These are phyloP conservation scores for Solanum chaucha DNA, from an alignment of 257 asterid genomes.

Conservation along the genomic window DNA sequence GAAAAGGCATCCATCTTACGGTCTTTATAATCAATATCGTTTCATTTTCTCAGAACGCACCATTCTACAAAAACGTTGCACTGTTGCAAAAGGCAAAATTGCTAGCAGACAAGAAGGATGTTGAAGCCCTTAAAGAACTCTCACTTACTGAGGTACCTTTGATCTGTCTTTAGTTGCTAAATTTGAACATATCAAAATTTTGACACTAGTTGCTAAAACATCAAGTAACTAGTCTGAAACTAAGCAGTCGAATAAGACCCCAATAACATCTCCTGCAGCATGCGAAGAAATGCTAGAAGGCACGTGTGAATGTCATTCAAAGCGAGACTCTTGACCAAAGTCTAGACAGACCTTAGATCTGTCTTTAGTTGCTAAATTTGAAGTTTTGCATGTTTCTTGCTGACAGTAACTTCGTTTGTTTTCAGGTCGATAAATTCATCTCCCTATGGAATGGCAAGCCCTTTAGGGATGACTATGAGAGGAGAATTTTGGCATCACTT, in stretches of 20 bases:
- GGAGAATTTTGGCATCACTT: slow-evolving; percentile 56
- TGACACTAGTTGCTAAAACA: neutral
- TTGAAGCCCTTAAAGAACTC: slow-evolving; percentile 51
- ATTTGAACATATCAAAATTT: neutral
- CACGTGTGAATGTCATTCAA: neutral
- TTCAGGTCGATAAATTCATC: slow-evolving; percentile 56
- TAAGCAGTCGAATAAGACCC: neutral
- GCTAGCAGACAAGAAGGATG: slow-evolving; percentile 66
- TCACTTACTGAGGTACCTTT: slow-evolving; percentile 51
- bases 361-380: neutral
- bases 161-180: neutral
- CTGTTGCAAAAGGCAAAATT: slow-evolving; percentile 50
- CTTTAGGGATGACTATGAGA: slow-evolving; percentile 63
- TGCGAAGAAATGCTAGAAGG: neutral
- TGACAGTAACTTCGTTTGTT: neutral
- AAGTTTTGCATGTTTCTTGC: neutral
- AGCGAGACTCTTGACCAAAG: neutral
- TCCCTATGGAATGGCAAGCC: slow-evolving; percentile 43
- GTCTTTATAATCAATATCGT: neutral
- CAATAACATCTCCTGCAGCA: neutral
- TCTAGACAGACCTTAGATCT: neutral
- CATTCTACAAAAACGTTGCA: slow-evolving; percentile 44
- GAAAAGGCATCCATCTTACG: neutral
- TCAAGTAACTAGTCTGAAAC: neutral
- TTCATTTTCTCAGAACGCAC: slow-evolving; percentile 41